phyloP scores from a whole-genome alignment of 441 rosid genomes.

The Jatropha multifida region DNA sequence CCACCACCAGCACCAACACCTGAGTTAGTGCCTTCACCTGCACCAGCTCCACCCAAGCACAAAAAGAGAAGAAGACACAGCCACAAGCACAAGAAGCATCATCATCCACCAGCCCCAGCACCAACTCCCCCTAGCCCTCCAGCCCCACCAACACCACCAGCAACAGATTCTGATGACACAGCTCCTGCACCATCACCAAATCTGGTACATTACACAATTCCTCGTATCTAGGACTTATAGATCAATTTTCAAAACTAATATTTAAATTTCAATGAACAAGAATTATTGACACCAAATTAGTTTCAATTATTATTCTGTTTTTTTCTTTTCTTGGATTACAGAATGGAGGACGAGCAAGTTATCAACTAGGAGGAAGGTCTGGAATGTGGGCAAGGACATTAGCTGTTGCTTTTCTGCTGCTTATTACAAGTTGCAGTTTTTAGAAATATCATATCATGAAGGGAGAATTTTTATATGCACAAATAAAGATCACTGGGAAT shows the following conservation, averaged over 20 bases:
- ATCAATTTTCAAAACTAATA: not conserved
- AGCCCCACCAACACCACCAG: conserved; percentile 64
- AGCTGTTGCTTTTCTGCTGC: conserved; percentile 48
- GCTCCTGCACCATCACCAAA: conserved; percentile 90
- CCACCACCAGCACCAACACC: conserved; percentile 52
- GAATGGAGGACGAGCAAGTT: conserved; percentile 61
- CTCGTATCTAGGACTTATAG: conserved; percentile 6
- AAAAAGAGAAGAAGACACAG: conserved; percentile 61
- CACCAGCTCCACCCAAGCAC: conserved; percentile 76
- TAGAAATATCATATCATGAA: conserved; percentile 25
- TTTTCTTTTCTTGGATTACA: conserved; percentile 32
- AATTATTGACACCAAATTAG: not conserved
- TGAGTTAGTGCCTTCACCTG: conserved; percentile 37
- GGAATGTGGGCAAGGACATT: conserved; percentile 50
- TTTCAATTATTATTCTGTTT: conserved; percentile 1
- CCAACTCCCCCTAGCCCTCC: conserved; percentile 83
- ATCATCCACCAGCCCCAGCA: conserved; percentile 76
- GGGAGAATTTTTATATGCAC: conserved; percentile 32
- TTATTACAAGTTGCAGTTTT: conserved; percentile 41
- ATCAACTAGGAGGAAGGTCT: conserved; percentile 40
- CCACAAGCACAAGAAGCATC: conserved; percentile 80
- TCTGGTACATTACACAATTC: conserved; percentile 38
- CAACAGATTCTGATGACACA: conserved; percentile 51
- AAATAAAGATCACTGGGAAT: conserved; percentile 22
- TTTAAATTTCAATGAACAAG: conserved; percentile 6